A percentile compares a stretch with the other conserved stretches of the same genome.
Conservation (phyloP, 129 eudicot genomes). For the Sambucus nigra region DNA sequence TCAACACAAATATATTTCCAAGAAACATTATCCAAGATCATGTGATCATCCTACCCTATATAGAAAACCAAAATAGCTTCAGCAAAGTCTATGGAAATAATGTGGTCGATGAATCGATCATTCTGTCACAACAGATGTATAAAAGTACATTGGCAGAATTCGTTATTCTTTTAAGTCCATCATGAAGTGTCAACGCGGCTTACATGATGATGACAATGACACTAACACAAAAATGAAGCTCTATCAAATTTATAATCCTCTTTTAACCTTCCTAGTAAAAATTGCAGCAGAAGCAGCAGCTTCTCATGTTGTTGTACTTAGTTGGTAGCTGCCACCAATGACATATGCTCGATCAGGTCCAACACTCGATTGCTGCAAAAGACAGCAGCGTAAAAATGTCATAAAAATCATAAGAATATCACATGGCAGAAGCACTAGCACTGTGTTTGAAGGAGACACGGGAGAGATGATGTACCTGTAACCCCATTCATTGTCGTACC, state of each 20-base stretch:
- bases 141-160: not conserved
- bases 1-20: too few species aligned
- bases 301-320: too few species aligned
- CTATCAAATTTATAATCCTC: not conserved
- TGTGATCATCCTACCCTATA: too few species aligned
- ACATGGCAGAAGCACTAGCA: not conserved
- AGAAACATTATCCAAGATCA: too few species aligned
- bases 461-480: constrained; percentile 61
- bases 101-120: too few species aligned
- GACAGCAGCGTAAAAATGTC: not conserved
- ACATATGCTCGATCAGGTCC: constrained; percentile 93
- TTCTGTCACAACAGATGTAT: too few species aligned
- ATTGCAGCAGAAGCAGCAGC: constrained; percentile 1
- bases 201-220: not conserved
- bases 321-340: constrained; percentile 59
- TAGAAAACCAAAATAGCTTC: too few species aligned
- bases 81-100: too few species aligned
- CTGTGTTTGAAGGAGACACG: not conserved
- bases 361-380: constrained; percentile 80
- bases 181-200: not conserved
- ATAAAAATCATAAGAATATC: not conserved
- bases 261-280: not conserved
- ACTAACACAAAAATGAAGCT: constrained; percentile 3
- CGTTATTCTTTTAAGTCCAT: not conserved
- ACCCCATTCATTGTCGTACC: constrained; percentile 98